A percentile compares a stretch with the other conserved stretches of the same genome.
Conservation (phyloP, 192 early-diverging fungal species). For the Entomortierella lignicola region DNA sequence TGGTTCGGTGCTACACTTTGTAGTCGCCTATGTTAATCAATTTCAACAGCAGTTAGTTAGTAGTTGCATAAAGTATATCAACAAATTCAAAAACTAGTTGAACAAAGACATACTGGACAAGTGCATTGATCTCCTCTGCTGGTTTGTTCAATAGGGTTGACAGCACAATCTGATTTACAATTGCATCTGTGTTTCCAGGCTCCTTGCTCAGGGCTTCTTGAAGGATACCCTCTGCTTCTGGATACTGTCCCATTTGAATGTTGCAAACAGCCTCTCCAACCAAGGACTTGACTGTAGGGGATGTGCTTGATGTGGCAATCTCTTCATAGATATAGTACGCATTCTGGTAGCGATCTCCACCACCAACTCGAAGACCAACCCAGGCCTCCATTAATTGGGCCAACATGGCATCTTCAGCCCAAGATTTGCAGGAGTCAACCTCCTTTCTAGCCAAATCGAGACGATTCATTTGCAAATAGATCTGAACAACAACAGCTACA, state of each 20-base stretch:
- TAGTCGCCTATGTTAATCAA: slow-evolving; percentile 71
- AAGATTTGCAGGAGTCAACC: slow-evolving; percentile 77
- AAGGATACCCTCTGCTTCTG: slow-evolving; percentile 85
- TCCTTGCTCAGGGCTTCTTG: slow-evolving; percentile 80
- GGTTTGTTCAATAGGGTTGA: slow-evolving; percentile 77
- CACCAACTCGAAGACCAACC: slow-evolving; percentile 78
- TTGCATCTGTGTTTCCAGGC: slow-evolving; percentile 74
- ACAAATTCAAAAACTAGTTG: no score
- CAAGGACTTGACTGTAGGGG: slow-evolving; percentile 78
- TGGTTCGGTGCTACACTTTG: slow-evolving; percentile 80
- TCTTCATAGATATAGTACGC: slow-evolving; percentile 96
- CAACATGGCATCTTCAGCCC: slow-evolving; percentile 96
- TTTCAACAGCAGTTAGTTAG: no score
- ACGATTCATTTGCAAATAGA: slow-evolving; percentile 83
- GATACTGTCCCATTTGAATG: slow-evolving; percentile 81
- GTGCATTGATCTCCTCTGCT: slow-evolving; percentile 69
- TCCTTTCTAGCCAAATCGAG: slow-evolving; percentile 88
- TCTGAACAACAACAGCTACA: slow-evolving; percentile 80
- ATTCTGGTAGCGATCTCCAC: slow-evolving; percentile 85
- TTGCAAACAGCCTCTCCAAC: slow-evolving; percentile 85
- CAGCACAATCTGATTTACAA: slow-evolving; percentile 89
- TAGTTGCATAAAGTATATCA: no score
- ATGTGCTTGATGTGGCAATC: slow-evolving; percentile 82
- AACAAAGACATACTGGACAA: slow-evolving; percentile 76
- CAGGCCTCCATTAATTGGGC: slow-evolving; percentile 95